Evolutionary conservation across 2,329 filamentous ascomycete species (phyloP).

Genomic region (Fusarium sp.): DNA sequence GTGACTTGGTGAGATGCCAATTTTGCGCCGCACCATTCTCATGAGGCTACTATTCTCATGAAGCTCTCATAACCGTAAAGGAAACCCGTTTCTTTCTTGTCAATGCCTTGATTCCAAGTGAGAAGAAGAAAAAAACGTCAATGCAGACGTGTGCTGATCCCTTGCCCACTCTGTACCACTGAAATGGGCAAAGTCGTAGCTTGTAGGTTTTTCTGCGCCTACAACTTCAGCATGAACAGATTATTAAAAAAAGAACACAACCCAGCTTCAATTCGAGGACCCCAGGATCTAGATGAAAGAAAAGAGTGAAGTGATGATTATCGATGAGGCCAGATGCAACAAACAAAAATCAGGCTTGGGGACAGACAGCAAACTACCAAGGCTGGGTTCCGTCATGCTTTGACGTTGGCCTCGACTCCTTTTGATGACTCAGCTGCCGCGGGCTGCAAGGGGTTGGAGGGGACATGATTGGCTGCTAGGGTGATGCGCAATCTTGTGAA

Average conservation of each 20-base stretch:
- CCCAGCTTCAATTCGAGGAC: background rate
- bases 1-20: background rate
- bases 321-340: background rate
- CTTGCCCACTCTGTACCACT: background rate
- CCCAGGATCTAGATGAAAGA: background rate
- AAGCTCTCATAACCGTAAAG: background rate
- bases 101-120: constrained; percentile 5
- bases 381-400: background rate
- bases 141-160: background rate
- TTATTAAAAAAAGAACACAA: background rate
- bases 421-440: background rate
- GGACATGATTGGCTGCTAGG: background rate
- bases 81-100: background rate
- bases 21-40: constrained; percentile 18
- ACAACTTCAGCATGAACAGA: background rate
- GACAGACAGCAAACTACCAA: background rate
- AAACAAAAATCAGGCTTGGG: background rate
- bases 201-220: background rate
- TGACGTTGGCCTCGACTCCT: background rate
- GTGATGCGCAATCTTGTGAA: background rate
- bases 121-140: background rate
- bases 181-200: background rate
- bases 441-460: background rate
- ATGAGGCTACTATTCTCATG: background rate
- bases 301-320: background rate